These are phyloP conservation scores for Cladosporium phlei DNA, from an alignment of 2,329 filamentous ascomycete species.

Conservation along the genomic window DNA sequence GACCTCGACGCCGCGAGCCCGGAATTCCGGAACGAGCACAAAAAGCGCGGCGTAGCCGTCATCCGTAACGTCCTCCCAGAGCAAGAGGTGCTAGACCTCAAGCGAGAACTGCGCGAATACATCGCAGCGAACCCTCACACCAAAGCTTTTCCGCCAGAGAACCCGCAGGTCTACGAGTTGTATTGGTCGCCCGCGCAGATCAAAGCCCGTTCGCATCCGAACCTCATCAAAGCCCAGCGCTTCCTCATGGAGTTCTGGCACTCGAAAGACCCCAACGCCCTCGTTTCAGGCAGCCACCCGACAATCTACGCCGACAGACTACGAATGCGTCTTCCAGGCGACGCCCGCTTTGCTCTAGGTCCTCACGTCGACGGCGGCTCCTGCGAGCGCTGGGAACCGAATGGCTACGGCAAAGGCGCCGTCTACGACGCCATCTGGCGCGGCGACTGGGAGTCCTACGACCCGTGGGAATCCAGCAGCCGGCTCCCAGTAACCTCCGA, in stretches of 20 bases:
- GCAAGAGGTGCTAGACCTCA: constrained; percentile 41
- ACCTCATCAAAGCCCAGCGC: constrained; percentile 42
- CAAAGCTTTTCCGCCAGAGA: constrained; percentile 44
- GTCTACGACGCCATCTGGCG: constrained; percentile 71
- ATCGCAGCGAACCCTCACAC: constrained; percentile 44
- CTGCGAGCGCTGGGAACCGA: constrained; percentile 50
- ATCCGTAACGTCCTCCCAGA: constrained; percentile 43
- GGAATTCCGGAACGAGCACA: constrained; percentile 54
- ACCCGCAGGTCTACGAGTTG: constrained; percentile 48
- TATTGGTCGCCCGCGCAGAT: constrained; percentile 48
- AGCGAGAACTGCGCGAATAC: constrained; percentile 42
- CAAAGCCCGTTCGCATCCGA: constrained; percentile 43
- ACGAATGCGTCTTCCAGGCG: constrained; percentile 52
- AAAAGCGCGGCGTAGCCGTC: constrained; percentile 52
- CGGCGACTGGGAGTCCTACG: constrained; percentile 74
- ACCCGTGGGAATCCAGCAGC: constrained; percentile 72
- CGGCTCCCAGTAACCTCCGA: constrained; percentile 66
- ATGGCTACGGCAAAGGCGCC: constrained; percentile 56
- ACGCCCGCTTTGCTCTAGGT: constrained; percentile 49
- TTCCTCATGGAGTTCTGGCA: constrained; percentile 50
- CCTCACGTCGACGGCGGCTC: constrained; percentile 54
- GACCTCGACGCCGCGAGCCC: constrained; percentile 45
- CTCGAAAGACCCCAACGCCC: constrained; percentile 38
- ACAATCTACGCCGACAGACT: constrained; percentile 47
- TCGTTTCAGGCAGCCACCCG: constrained; percentile 43